Evolutionary conservation across 2,329 filamentous ascomycete genomes (phyloP).

Genomic region (Pseudopithomyces maydicus): DNA sequence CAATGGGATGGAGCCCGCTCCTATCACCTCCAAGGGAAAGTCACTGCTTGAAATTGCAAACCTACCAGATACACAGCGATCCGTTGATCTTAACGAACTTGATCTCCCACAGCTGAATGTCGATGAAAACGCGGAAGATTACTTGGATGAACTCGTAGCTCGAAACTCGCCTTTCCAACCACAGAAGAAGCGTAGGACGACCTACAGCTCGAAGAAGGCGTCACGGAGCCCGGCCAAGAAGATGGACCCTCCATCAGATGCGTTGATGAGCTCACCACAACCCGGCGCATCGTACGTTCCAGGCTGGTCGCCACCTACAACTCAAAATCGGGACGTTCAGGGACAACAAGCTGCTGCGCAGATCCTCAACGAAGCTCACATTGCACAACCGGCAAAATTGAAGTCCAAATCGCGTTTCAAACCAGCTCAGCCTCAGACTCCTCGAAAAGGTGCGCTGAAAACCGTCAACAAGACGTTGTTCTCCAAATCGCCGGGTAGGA

Average conservation of each 20-base stretch:
- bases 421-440: slow-evolving; percentile 19
- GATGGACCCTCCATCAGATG: slow-evolving; percentile 17
- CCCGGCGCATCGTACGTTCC: slow-evolving; percentile 19
- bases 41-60: slow-evolving; percentile 45
- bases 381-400: slow-evolving; percentile 23
- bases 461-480: slow-evolving; percentile 31
- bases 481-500: slow-evolving; percentile 21
- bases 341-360: slow-evolving; percentile 38
- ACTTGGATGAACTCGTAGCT: slow-evolving; percentile 33
- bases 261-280: slow-evolving; percentile 16
- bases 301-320: slow-evolving; percentile 28
- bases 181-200: slow-evolving; percentile 39
- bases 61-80: slow-evolving; percentile 39
- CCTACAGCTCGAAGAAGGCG: slow-evolving; percentile 24
- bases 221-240: slow-evolving; percentile 24
- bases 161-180: slow-evolving; percentile 28
- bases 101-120: slow-evolving; percentile 41
- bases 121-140: slow-evolving; percentile 38
- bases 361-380: slow-evolving; percentile 22
- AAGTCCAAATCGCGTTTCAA: slow-evolving; percentile 26
- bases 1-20: neutral
- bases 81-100: slow-evolving; percentile 35
- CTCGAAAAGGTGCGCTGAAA: slow-evolving; percentile 34
- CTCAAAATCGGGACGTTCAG: slow-evolving; percentile 38
- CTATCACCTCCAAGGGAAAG: slow-evolving; percentile 15